Base-by-base conservation (phyloP, 306 rosid species). In the Casuarina cunninghamiana region DNA sequence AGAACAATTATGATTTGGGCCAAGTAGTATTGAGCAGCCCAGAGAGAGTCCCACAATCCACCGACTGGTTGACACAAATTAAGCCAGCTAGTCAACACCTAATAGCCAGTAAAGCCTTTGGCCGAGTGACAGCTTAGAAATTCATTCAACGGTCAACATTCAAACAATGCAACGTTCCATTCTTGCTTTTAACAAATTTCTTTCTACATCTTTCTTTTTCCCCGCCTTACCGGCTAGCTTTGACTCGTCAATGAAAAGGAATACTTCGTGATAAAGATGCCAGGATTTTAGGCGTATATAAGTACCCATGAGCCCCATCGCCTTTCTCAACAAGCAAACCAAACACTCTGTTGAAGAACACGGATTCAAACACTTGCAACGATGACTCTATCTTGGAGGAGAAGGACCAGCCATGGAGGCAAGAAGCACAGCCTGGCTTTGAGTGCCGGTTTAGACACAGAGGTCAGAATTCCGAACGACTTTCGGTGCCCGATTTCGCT, bases 401-500 rank as follows among this genome's bases (percentile, higher is more conserved):
- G 72, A 71, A 87, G 85, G 51, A 90, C 87, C 9, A 79, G 82
- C 75, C 80, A 84, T 12, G 77, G 87, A 12, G 72, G 78, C 15
- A 83, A 79, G 44, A 86, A 79, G 55, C 85, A 81, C 55, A 75
- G 76, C 32, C 16, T 72, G 39, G 51, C 71, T 58, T 72, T 81
- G 19, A 81, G 53, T 6, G 75, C 74, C 10, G 85, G 76, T 44
- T 71, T 86, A 69, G 91, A 83, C 53, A 67, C 88, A 38, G 97
- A 87, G 35, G 42, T 90, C 2, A 84, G 79, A 0, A 78, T 89
- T 42, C 98, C 98, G 3, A 45, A 79, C 1, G 91, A 92, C 55
- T 94, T 88, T 79, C 85, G 89, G 42, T 94, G 97, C 60, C 98
- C 96, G 19, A 88, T 94, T 3, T 80, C 93, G 2, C 88, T 92